Conservation (phyloP, 352 stramenopile genomes). For the Thalassiosira oceanica region DNA sequence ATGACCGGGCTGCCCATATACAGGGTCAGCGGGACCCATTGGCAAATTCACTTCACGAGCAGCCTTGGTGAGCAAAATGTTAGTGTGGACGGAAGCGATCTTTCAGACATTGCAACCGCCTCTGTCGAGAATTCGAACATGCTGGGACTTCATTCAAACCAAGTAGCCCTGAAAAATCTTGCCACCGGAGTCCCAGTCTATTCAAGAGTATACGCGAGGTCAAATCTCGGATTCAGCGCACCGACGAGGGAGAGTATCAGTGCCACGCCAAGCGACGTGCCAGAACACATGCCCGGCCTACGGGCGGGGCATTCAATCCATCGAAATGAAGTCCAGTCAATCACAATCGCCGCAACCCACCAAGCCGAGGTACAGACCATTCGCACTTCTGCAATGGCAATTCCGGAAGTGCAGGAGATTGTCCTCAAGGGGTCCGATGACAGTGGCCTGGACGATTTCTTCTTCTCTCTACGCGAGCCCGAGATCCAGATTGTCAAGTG, state of each 20-base stretch:
- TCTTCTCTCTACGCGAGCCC: constrained; percentile 76
- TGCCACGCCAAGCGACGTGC: constrained; percentile 45
- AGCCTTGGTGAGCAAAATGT: constrained; percentile 69
- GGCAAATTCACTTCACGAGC: constrained; percentile 71
- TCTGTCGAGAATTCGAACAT: constrained; percentile 31
- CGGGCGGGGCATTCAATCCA: constrained; percentile 52
- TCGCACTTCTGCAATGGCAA: constrained; percentile 61
- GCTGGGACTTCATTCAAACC: constrained; percentile 59
- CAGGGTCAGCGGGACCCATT: constrained; percentile 63
- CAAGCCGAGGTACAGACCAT: constrained; percentile 77
- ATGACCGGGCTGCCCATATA: constrained; percentile 55
- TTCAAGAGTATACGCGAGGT: constrained; percentile 63
- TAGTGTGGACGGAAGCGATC: constrained; percentile 18
- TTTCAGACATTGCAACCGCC: constrained; percentile 22
- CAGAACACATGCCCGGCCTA: constrained; percentile 46
- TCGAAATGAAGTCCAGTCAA: constrained; percentile 87
- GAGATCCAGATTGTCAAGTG: constrained; percentile 75
- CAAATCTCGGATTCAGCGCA: constrained; percentile 51
- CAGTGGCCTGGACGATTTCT: constrained; percentile 40
- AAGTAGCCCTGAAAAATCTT: constrained; percentile 47
- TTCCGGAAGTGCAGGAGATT: constrained; percentile 80
- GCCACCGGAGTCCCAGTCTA: constrained; percentile 80
- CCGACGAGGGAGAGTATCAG: constrained; percentile 39
- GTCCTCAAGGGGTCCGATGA: constrained; percentile 39
- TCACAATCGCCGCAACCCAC: constrained; percentile 79